phyloP scores from a whole-genome alignment of 1,139 yeast genomes.

The Blastobotrys serpentis region DNA sequence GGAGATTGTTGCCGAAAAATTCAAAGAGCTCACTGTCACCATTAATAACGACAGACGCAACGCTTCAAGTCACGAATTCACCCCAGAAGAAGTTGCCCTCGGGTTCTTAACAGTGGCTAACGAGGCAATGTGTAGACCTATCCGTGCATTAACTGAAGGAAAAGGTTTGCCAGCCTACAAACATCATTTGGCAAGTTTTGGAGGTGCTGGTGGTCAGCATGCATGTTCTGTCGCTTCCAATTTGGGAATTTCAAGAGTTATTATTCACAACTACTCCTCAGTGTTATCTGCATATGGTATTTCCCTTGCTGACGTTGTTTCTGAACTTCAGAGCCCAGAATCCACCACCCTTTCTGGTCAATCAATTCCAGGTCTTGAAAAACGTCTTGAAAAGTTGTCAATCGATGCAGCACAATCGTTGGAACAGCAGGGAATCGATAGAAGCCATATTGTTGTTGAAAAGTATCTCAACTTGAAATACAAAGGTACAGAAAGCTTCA shows the following conservation, averaged over 20 bases:
- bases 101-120: constrained; percentile 53
- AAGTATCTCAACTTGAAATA: constrained; percentile 74
- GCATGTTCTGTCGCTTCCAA: constrained; percentile 49
- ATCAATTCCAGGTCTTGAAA: constrained; percentile 34
- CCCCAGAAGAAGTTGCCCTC: constrained; percentile 47
- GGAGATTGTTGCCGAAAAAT: constrained; percentile 44
- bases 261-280: constrained; percentile 51
- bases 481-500: constrained; percentile 82
- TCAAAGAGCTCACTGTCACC: constrained; percentile 42
- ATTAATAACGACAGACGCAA: constrained; percentile 43
- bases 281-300: constrained; percentile 53
- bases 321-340: constrained; percentile 58
- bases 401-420: constrained; percentile 41
- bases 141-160: constrained; percentile 51
- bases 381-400: constrained; percentile 42
- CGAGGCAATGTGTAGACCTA: constrained; percentile 53
- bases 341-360: constrained; percentile 38
- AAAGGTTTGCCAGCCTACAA: constrained; percentile 46
- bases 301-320: constrained; percentile 53
- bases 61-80: constrained; percentile 30
- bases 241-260: constrained; percentile 45
- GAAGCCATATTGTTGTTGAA: constrained; percentile 48
- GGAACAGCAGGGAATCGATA: constrained; percentile 47
- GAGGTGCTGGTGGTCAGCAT: constrained; percentile 60
- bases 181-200: constrained; percentile 50